Conservation (phyloP, 169 alveolate genomes). For the Cryptosporidium baileyi region DNA sequence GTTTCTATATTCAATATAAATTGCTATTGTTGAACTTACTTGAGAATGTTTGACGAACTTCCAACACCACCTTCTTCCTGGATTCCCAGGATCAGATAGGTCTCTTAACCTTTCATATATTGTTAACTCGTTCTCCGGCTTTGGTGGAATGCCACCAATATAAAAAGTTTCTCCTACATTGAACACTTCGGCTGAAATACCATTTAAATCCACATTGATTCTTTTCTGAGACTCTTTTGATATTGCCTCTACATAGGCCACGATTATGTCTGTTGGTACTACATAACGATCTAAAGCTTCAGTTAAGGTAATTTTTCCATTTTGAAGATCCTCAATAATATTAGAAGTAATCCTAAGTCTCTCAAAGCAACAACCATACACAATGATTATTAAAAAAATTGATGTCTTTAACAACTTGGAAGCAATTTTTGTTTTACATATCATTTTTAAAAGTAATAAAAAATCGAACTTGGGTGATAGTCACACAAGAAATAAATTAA, state of each 20-base stretch:
- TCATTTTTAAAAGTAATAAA: too few relatives aligned
- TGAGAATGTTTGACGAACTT: conserved; percentile 64
- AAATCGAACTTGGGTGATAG: too few relatives aligned
- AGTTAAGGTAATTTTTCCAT: conserved; percentile 52
- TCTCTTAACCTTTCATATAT: conserved; percentile 69
- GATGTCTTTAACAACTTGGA: too few relatives aligned
- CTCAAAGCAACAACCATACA: background rate
- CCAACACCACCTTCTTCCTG: conserved; percentile 71
- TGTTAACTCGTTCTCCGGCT: conserved; percentile 54
- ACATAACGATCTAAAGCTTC: conserved; percentile 51
- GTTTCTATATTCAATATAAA: background rate
- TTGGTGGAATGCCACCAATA: conserved; percentile 69
- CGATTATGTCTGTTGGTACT: conserved; percentile 51
- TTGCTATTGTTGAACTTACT: conserved; percentile 7
- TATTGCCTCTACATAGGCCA: conserved; percentile 32
- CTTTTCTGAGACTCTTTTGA: conserved; percentile 47
- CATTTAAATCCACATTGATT: conserved; percentile 33
- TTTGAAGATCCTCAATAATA: conserved; percentile 28
- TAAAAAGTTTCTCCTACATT: conserved; percentile 35
- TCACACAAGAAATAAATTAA: too few relatives aligned
- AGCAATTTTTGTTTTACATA: too few relatives aligned
- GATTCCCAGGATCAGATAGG: conserved; percentile 65
- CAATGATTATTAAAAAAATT: background rate
- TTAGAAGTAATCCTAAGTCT: conserved; percentile 33
- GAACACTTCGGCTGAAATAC: conserved; percentile 50